phyloP scores from a whole-genome alignment of 164 flowering plant genomes.

The Kingdonia uniflora region DNA sequence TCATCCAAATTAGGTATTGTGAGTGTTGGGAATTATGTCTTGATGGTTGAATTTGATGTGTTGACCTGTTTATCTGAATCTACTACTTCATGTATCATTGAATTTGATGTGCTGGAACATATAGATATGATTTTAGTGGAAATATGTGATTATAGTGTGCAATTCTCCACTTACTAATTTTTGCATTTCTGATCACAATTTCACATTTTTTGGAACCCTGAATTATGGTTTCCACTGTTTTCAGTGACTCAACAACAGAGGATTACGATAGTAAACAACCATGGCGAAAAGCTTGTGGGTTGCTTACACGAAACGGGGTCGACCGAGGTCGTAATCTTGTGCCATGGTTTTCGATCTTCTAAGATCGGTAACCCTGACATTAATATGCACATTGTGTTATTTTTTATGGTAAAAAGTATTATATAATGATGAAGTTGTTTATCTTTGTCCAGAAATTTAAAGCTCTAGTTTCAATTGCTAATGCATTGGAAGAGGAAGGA shows the following conservation, averaged over 20 bases:
- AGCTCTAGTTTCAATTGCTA: conserved; percentile 37
- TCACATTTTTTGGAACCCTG: too few relatives aligned
- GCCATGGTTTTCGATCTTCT: conserved; percentile 65
- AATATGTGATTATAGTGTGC: too few relatives aligned
- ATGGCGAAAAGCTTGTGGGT: conserved; percentile 67
- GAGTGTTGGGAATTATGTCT: too few relatives aligned
- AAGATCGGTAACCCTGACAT: conserved; percentile 33
- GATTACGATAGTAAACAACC: conserved; percentile 30
- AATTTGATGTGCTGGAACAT: too few relatives aligned
- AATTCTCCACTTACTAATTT: too few relatives aligned
- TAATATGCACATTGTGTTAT: neutral
- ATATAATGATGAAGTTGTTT: neutral
- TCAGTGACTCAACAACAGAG: conserved; percentile 21
- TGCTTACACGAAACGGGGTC: conserved; percentile 62
- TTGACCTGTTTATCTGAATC: too few relatives aligned
- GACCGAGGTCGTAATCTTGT: conserved; percentile 44
- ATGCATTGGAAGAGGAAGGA: conserved; percentile 48
- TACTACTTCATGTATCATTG: too few relatives aligned
- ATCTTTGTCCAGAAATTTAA: conserved; percentile 29
- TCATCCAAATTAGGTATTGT: too few relatives aligned
- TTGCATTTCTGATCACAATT: too few relatives aligned
- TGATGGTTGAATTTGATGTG: too few relatives aligned
- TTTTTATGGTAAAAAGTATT: neutral
- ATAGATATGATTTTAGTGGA: too few relatives aligned
- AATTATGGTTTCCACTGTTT: neutral